Evolutionary conservation across 805 yeast species (phyloP).

Genomic region (Lachancea meyersii): DNA sequence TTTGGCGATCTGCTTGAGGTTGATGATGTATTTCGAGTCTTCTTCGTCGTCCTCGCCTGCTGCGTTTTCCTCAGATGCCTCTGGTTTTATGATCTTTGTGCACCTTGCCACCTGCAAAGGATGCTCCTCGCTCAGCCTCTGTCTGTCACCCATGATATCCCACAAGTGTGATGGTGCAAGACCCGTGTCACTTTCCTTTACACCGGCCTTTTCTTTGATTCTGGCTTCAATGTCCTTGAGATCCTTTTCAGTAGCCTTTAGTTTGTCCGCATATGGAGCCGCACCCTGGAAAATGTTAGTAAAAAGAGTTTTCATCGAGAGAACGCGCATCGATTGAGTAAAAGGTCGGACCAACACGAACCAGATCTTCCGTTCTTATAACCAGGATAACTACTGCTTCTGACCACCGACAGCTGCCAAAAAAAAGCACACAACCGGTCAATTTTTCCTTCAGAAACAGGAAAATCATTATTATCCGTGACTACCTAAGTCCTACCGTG

Average conservation of each 20-base stretch:
- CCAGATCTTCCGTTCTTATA: too few relatives aligned
- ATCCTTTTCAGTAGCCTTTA: conserved; percentile 82
- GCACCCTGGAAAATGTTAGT: conserved; percentile 50
- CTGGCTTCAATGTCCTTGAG: conserved; percentile 75
- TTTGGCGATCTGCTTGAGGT: conserved; percentile 96
- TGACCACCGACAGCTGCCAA: not conserved
- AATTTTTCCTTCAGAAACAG: not conserved
- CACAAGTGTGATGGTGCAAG: conserved; percentile 92
- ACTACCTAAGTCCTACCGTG: not conserved
- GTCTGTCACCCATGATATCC: conserved; percentile 96
- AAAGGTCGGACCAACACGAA: too few relatives aligned
- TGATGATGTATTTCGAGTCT: conserved; percentile 88
- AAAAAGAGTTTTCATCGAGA: not conserved
- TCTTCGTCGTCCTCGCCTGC: conserved; percentile 59
- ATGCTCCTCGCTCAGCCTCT: conserved; percentile 86
- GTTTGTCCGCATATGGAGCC: conserved; percentile 83
- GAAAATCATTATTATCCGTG: not conserved
- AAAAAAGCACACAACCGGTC: not conserved
- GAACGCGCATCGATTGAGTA: not conserved
- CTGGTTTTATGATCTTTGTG: conserved; percentile 81
- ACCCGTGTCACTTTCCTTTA: conserved; percentile 96
- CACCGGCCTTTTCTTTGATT: conserved; percentile 91
- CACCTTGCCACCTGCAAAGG: conserved; percentile 98
- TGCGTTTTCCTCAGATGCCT: conserved; percentile 15
- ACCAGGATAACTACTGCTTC: too few relatives aligned